Conservation (phyloP, 495 filamentous ascomycete genomes). For the Penicillium desertorum region DNA sequence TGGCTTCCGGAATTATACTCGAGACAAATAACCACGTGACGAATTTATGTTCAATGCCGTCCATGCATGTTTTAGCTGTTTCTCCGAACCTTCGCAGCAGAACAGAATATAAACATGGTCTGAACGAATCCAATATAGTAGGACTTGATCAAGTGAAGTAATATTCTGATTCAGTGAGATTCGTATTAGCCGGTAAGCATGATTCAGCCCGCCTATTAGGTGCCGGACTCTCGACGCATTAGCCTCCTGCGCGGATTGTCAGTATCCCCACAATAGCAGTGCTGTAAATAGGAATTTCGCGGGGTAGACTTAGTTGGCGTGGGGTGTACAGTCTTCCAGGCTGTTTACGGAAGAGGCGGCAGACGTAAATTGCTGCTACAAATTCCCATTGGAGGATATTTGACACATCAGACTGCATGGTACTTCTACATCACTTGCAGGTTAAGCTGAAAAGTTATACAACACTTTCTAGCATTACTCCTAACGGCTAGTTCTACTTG, state of each 20-base stretch:
- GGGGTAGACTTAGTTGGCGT: conserved; percentile 1
- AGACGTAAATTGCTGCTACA: not conserved
- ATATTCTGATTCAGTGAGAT: not conserved
- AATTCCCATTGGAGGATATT: conserved; percentile 7
- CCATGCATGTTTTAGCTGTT: not conserved
- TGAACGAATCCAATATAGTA: not conserved
- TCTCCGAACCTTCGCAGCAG: not conserved
- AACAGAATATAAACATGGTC: not conserved
- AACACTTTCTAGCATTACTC: too few relatives aligned
- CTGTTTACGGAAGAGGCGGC: not conserved
- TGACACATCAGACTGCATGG: not conserved
- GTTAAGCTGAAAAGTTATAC: too few relatives aligned
- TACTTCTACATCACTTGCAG: not conserved
- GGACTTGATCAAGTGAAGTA: not conserved
- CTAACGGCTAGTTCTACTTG: too few relatives aligned
- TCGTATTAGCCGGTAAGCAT: not conserved
- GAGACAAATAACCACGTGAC: not conserved
- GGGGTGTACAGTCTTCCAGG: too few relatives aligned
- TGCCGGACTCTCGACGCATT: not conserved
- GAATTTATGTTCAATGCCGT: not conserved
- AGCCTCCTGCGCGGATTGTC: not conserved
- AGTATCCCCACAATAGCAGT: not conserved
- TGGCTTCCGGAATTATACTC: not conserved
- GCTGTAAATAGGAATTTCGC: conserved; percentile 2
- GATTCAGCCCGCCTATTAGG: conserved; percentile 3